These are phyloP conservation scores for Diaporthe eres DNA, from an alignment of 2,329 filamentous ascomycete genomes.

Conservation along the genomic window DNA sequence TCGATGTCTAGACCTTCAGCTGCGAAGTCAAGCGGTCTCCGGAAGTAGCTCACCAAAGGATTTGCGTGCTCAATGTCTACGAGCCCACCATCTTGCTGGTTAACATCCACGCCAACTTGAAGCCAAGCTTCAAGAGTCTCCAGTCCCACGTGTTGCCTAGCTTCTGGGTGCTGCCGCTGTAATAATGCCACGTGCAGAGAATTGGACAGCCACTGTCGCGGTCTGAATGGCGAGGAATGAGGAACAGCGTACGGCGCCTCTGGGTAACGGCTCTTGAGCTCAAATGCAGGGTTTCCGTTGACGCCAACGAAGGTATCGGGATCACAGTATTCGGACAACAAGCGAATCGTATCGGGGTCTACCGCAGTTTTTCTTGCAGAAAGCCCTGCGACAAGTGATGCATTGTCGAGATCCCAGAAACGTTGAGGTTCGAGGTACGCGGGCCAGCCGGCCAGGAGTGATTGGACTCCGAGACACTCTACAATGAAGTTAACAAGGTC, in stretches of 20 bases:
- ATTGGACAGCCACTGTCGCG: not conserved
- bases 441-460: not conserved
- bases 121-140: slow-evolving; percentile 1
- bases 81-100: not conserved
- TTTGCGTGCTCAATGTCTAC: not conserved
- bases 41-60: not conserved
- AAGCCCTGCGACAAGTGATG: not conserved
- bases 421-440: not conserved
- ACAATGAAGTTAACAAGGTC: not conserved
- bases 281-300: not conserved
- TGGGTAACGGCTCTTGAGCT: not conserved
- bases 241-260: not conserved
- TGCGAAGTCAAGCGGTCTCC: not conserved
- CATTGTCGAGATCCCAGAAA: not conserved
- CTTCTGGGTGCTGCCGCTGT: not conserved
- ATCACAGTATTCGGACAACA: not conserved
- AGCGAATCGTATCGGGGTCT: not conserved
- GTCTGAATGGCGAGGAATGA: not conserved
- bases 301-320: not conserved
- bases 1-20: not conserved
- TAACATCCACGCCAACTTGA: not conserved
- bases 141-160: not conserved
- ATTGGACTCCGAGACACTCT: not conserved
- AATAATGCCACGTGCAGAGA: not conserved
- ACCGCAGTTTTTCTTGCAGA: not conserved